Evolutionary conservation across 1,139 yeast genomes (phyloP).

Genomic region (Saccharomycopsis hybrid): DNA sequence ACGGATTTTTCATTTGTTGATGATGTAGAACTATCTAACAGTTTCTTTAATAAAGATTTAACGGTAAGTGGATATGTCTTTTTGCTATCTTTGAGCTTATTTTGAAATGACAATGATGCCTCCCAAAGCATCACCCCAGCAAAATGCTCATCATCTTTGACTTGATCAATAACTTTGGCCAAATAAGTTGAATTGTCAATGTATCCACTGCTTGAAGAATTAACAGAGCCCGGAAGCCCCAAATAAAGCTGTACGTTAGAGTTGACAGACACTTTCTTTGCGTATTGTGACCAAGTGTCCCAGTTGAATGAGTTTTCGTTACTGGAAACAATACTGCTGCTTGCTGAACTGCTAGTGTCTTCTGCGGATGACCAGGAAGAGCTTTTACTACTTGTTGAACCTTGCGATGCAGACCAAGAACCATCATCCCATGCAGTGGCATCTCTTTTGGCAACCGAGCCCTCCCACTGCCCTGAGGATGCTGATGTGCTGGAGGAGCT

Average conservation of each 20-base stretch:
- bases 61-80: slow-evolving; percentile 14
- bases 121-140: slow-evolving; percentile 85
- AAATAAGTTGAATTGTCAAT: slow-evolving; percentile 35
- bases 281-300: slow-evolving; percentile 62
- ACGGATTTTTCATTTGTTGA: no score
- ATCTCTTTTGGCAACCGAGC: no score
- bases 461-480: no score
- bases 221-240: slow-evolving; percentile 56
- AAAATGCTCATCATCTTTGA: slow-evolving; percentile 31
- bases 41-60: slow-evolving; percentile 14
- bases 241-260: slow-evolving; percentile 46
- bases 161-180: slow-evolving; percentile 23
- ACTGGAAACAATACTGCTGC: slow-evolving; percentile 2
- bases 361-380: no score
- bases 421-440: no score
- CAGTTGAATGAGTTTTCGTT: slow-evolving; percentile 48
- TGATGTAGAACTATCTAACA: neutral
- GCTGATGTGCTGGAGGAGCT: no score
- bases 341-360: no score
- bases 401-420: no score
- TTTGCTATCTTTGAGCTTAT: slow-evolving; percentile 13
- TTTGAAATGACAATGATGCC: slow-evolving; percentile 32
- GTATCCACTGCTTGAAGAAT: slow-evolving; percentile 56
- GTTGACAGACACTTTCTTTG: slow-evolving; percentile 28
- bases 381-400: no score